Evolutionary conservation across 768 basidiomycete species (phyloP).

Genomic region (Crepidotus variabilis): DNA sequence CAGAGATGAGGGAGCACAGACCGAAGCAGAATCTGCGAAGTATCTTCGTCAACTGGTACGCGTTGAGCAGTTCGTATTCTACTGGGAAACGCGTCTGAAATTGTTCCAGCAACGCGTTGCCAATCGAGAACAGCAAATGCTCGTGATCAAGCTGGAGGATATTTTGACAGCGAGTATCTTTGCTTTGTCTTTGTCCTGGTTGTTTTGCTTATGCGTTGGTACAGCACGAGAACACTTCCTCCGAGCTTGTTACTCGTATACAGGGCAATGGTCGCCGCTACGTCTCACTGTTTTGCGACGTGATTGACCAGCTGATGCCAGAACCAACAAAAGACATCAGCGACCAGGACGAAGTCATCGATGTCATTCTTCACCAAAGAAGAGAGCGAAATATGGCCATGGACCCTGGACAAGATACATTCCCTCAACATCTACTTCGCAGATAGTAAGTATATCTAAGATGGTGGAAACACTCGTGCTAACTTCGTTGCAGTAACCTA

Average conservation of each 20-base stretch:
- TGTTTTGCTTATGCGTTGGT: constrained; percentile 8
- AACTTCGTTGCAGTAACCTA: constrained; percentile 61
- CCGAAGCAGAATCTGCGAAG: constrained; percentile 49
- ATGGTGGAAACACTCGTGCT: constrained; percentile 7
- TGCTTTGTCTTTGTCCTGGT: constrained; percentile 1
- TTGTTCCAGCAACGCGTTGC: constrained; percentile 77
- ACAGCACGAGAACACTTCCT: constrained; percentile 66
- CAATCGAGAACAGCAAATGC: constrained; percentile 88
- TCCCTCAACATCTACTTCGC: constrained; percentile 88
- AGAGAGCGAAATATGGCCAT: constrained; percentile 82
- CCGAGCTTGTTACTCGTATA: constrained; percentile 79
- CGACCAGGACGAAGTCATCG: constrained; percentile 91
- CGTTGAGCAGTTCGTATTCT: constrained; percentile 22
- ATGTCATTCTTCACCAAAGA: constrained; percentile 93
- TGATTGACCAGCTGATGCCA: constrained; percentile 88
- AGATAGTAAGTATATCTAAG: constrained; percentile 76
- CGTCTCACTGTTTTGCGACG: constrained; percentile 82
- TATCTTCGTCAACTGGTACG: constrained; percentile 84
- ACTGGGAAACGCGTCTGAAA: constrained; percentile 24
- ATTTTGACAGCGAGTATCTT: constrained; percentile 52
- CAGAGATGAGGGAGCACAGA: constrained; percentile 29
- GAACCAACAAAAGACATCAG: constrained; percentile 85
- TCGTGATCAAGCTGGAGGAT: constrained; percentile 88
- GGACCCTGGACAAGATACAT: constrained; percentile 69
- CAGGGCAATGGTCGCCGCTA: constrained; percentile 87